Evolutionary conservation across 495 filamentous ascomycete species (phyloP).

Genomic region (Podospora appendiculata): DNA sequence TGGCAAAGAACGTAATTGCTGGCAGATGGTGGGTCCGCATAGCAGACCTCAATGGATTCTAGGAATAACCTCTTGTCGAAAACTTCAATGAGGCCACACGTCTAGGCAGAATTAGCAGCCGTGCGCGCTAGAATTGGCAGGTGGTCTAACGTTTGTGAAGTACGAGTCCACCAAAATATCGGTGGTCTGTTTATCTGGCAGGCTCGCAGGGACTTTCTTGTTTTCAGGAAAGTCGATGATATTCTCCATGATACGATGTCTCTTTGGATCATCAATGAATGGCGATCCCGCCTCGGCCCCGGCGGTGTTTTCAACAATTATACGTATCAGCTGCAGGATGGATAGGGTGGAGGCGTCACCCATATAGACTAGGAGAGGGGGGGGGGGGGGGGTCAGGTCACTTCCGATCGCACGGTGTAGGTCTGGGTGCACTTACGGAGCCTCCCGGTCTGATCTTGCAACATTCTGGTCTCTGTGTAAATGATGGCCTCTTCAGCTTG

Average conservation of each 20-base stretch:
- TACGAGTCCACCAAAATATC: constrained; percentile 49
- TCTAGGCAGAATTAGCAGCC: constrained; percentile 28
- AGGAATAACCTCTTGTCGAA: constrained; percentile 46
- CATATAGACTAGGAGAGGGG: constrained; percentile 47
- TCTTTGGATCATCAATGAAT: constrained; percentile 61
- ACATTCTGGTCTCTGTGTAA: constrained; percentile 49
- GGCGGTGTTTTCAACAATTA: constrained; percentile 60
- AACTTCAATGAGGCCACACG: constrained; percentile 49
- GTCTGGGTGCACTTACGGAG: constrained; percentile 37
- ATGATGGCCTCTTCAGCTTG: constrained; percentile 51
- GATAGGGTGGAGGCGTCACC: constrained; percentile 68
- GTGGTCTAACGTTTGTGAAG: constrained; percentile 47
- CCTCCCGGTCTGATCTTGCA: constrained; percentile 50
- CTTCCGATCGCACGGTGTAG: not conserved
- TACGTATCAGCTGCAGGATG: constrained; percentile 63
- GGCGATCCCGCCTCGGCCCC: constrained; percentile 45
- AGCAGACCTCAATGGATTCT: constrained; percentile 40
- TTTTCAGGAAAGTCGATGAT: constrained; percentile 40
- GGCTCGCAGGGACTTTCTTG: constrained; percentile 35
- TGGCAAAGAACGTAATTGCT: constrained; percentile 45
- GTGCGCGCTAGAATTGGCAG: not conserved
- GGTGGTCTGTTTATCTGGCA: constrained; percentile 49
- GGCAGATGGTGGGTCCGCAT: constrained; percentile 41
- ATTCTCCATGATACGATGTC: constrained; percentile 62
- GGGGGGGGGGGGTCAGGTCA: not conserved